Evolutionary conservation across 164 flowering plant species (phyloP).

Genomic region (Macadamia integrifolia): DNA sequence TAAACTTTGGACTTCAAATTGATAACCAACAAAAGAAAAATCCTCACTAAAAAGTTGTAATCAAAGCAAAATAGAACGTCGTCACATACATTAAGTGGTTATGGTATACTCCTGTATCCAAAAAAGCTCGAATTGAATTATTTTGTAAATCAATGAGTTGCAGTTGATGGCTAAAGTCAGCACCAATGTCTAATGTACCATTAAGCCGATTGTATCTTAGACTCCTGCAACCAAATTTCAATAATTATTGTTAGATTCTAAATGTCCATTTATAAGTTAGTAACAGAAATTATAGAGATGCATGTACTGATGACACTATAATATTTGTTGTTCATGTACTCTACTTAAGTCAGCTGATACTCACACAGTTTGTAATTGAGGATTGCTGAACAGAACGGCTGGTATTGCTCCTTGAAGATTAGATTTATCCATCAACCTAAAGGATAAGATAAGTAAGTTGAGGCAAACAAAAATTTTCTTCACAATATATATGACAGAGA

Average conservation of each 20-base stretch:
- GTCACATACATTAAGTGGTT: constrained; percentile 34
- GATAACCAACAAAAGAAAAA: background rate
- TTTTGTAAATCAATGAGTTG: constrained; percentile 40
- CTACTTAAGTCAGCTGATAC: constrained; percentile 10
- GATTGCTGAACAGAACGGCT: constrained; percentile 31
- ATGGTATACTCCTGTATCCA: constrained; percentile 1
- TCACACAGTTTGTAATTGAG: constrained; percentile 53
- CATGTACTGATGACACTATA: background rate
- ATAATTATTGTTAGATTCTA: background rate
- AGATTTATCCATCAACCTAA: constrained; percentile 48
- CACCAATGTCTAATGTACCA: constrained; percentile 37
- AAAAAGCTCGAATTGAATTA: constrained; percentile 31
- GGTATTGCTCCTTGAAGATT: constrained; percentile 47
- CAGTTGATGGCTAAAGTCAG: constrained; percentile 30
- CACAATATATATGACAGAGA: background rate
- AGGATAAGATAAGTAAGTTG: background rate
- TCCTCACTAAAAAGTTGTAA: background rate
- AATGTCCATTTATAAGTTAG: background rate
- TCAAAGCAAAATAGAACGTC: background rate
- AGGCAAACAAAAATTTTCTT: no score
- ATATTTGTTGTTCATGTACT: no score
- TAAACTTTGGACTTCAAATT: background rate
- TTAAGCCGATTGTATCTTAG: constrained; percentile 34
- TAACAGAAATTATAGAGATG: background rate
- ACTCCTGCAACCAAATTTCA: constrained; percentile 23